Evolutionary conservation across 768 basidiomycete species (phyloP).

Genomic region (Tephrocybe sp.): DNA sequence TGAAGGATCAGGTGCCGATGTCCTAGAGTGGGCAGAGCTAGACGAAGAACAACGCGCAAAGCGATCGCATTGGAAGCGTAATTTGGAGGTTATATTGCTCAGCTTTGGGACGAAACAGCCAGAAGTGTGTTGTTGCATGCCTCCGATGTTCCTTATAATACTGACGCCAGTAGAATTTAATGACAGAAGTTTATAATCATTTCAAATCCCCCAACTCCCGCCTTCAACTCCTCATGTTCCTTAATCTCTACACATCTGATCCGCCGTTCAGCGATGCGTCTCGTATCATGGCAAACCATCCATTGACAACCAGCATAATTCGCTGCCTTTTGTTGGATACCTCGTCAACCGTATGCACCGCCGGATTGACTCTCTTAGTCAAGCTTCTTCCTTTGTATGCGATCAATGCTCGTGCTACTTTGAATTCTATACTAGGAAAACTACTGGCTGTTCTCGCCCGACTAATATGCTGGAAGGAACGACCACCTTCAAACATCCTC

Average conservation of each 20-base stretch:
- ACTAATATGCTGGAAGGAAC: slow-evolving; percentile 72
- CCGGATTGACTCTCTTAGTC: slow-evolving; percentile 60
- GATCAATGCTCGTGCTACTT: slow-evolving; percentile 50
- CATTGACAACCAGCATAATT: slow-evolving; percentile 62
- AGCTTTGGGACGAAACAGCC: slow-evolving; percentile 61
- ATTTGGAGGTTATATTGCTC: slow-evolving; percentile 73
- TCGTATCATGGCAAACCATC: slow-evolving; percentile 52
- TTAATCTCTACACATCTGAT: slow-evolving; percentile 60
- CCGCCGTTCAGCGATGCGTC: slow-evolving; percentile 49
- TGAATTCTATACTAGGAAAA: slow-evolving; percentile 61
- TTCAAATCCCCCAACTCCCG: slow-evolving; percentile 61
- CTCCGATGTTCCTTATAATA: background rate
- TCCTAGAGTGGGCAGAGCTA: slow-evolving; percentile 71
- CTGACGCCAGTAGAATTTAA: slow-evolving; percentile 54
- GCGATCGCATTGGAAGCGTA: slow-evolving; percentile 69
- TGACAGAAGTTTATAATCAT: slow-evolving; percentile 62
- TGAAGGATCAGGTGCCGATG: slow-evolving; percentile 70
- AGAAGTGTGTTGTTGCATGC: slow-evolving; percentile 45
- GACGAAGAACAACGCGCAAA: slow-evolving; percentile 59
- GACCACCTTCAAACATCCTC: slow-evolving; percentile 31
- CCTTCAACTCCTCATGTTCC: slow-evolving; percentile 65
- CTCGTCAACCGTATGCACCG: slow-evolving; percentile 67
- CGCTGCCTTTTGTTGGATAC: slow-evolving; percentile 70
- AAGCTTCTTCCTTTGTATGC: slow-evolving; percentile 78
- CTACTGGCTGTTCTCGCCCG: slow-evolving; percentile 68